Percentiles rank a stretch among this genome's conserved stretches.
Conservation (phyloP, 2,329 filamentous ascomycete species). For the Colletotrichum gigasporum region DNA sequence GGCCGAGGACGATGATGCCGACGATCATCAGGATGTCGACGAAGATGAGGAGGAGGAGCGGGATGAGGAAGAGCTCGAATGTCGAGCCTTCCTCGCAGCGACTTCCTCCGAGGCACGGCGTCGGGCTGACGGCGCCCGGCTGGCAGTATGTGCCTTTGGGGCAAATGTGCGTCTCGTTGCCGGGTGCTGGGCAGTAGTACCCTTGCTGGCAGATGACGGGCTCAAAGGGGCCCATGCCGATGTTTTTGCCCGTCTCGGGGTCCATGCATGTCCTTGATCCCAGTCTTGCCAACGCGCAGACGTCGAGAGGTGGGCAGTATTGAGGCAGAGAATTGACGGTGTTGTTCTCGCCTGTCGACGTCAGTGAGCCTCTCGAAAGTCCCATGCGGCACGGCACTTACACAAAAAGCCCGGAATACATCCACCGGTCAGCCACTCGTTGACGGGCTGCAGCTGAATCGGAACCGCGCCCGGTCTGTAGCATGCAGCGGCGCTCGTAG, state of each 20-base stretch:
- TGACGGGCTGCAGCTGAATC: slow-evolving; percentile 48
- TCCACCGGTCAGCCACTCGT: slow-evolving; percentile 46
- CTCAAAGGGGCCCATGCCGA: slow-evolving; percentile 58
- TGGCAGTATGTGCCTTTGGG: slow-evolving; percentile 61
- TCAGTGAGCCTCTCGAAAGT: slow-evolving; percentile 14
- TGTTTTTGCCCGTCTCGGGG: slow-evolving; percentile 46
- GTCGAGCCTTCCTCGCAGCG: slow-evolving; percentile 54
- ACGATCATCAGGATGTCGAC: slow-evolving; percentile 53
- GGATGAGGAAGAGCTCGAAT: slow-evolving; percentile 53
- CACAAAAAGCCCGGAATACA: slow-evolving; percentile 54
- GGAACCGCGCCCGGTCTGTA: slow-evolving; percentile 50
- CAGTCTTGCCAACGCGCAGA: slow-evolving; percentile 48
- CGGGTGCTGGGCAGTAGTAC: slow-evolving; percentile 55
- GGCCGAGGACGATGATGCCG: slow-evolving; percentile 43
- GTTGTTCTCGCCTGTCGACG: slow-evolving; percentile 49
- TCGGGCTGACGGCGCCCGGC: slow-evolving; percentile 56
- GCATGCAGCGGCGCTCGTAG: slow-evolving; percentile 50
- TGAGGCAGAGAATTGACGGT: slow-evolving; percentile 56
- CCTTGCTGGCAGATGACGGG: slow-evolving; percentile 60
- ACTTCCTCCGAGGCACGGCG: slow-evolving; percentile 56
- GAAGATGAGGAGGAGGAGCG: slow-evolving; percentile 50
- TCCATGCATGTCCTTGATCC: slow-evolving; percentile 44
- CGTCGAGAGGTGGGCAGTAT: slow-evolving; percentile 50
- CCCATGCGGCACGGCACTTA: slow-evolving; percentile 36
- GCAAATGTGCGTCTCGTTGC: slow-evolving; percentile 51